Evolutionary conservation across 2,329 filamentous ascomycete species (phyloP), one percentile per base, ranked within the genome.

Genomic region (Sporothrix variecibatus): DNA sequence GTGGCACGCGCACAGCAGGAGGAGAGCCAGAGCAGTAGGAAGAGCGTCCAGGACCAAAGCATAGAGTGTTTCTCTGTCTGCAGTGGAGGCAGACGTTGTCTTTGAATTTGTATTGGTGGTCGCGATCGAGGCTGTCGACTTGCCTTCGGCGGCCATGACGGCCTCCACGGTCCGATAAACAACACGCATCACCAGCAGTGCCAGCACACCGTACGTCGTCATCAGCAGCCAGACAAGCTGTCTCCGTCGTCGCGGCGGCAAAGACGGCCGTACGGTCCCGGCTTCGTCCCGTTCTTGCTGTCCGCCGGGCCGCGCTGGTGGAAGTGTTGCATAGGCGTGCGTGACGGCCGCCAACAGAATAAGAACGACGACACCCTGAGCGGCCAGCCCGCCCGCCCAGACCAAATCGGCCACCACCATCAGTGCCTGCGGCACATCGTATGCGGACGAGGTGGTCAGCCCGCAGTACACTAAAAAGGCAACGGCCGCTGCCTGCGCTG

Each of bases 171-270:
- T 46, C 12, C 62, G 62, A 23, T 67, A 71, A 4, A 71, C 34
- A 2, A 51, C 17, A 26, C 65, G 65, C 65, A 56, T 51, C 49
- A 53, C n/a, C n/a, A 71, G 20, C n/a, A 71, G 51, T 17, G 69
- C 69, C 11, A 60, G 23, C 15, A 58, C 69, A 3, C 31, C 51
- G 51, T 71, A 71, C n/a, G 43, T 71, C 31, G 69, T 46, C 51
- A 23, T 23, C 31, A 71, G 34, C 34, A 71, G 51, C 69, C 69
- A 60, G n/a, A 71, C 34, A 8, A 71, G 17, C 34, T 60, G 69
- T 7, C 26, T 23, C 9, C 69, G 34, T 3, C 69, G 34, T 11
- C 26, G 31, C 23, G 69, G 69, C 12, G 51, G 69, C 11, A 60
- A 38, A 3, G 69, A 71, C 3, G 34, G 53, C n/a, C 34, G 31